Percentiles rank a stretch among this genome's conserved stretches.
Conservation (phyloP, 768 basidiomycete genomes). For the Mycena maculata region DNA sequence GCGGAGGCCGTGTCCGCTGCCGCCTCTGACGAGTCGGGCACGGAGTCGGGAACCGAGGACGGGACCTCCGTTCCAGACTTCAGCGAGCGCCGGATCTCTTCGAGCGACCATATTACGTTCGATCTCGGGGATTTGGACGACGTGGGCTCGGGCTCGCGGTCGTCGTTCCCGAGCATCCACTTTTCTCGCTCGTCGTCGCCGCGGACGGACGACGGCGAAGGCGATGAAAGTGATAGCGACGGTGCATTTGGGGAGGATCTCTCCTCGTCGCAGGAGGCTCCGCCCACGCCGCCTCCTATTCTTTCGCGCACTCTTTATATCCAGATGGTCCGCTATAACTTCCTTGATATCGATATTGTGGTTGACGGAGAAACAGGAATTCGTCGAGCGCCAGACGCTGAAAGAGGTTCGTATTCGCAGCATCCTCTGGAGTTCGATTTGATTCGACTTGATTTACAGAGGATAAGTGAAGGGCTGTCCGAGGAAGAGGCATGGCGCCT, state of each 20-base stretch:
- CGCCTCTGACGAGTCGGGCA: constrained; percentile 65
- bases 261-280: not conserved
- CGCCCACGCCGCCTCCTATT: constrained; percentile 41
- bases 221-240: constrained; percentile 58
- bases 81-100: constrained; percentile 50
- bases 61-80: constrained; percentile 66
- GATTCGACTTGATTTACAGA: constrained; percentile 47
- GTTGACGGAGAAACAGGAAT: constrained; percentile 67
- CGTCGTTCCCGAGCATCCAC: constrained; percentile 88
- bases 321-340: constrained; percentile 76
- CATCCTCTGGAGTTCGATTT: not conserved
- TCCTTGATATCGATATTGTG: not conserved
- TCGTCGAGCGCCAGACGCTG: constrained; percentile 91
- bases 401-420: constrained; percentile 67
- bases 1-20: constrained; percentile 63
- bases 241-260: constrained; percentile 44
- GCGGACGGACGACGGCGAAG: constrained; percentile 53
- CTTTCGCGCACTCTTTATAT: constrained; percentile 83
- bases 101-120: constrained; percentile 70
- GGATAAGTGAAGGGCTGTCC: constrained; percentile 81
- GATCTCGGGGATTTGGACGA: constrained; percentile 74
- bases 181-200: constrained; percentile 66
- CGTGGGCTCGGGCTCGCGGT: constrained; percentile 63
- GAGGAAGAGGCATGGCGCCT: constrained; percentile 92
- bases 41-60: constrained; percentile 52